A percentile compares a stretch with the other conserved stretches of the same genome.
phyloP scores from a whole-genome alignment of 2,329 filamentous ascomycete species.

The Elsinoe arachidis region DNA sequence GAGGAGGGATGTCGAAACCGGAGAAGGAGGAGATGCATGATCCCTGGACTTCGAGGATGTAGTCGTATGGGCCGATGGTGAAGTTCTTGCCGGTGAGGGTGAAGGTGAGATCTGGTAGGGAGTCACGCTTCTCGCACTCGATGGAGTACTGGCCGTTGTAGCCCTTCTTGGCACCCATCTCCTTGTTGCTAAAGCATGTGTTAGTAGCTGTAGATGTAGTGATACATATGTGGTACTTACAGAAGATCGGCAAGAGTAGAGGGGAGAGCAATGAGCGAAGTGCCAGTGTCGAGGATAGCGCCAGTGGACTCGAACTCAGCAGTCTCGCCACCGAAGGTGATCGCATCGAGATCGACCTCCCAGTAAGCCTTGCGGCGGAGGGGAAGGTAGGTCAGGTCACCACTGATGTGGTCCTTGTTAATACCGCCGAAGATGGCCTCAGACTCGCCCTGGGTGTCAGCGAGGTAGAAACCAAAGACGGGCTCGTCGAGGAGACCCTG shows the following conservation, averaged over 20 bases:
- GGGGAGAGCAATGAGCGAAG: conserved; percentile 92
- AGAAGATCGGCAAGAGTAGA: conserved; percentile 86
- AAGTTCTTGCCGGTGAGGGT: conserved; percentile 87
- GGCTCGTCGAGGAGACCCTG: conserved; percentile 84
- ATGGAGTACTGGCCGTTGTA: conserved; percentile 95
- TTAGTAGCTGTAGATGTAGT: not conserved
- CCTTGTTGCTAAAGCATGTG: conserved; percentile 56
- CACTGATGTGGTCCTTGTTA: conserved; percentile 70
- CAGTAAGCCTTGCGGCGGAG: conserved; percentile 98
- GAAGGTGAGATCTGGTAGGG: conserved; percentile 85
- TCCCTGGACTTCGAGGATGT: conserved; percentile 90
- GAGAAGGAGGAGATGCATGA: conserved; percentile 97
- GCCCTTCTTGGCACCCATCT: conserved; percentile 96
- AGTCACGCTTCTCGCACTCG: conserved; percentile 75
- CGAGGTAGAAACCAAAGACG: conserved; percentile 95
- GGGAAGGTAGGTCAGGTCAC: conserved; percentile 86
- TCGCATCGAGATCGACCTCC: conserved; percentile 93
- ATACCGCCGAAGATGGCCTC: conserved; percentile 86
- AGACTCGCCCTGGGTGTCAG: conserved; percentile 65
- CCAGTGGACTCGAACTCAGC: conserved; percentile 91
- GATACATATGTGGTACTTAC: conserved; percentile 35
- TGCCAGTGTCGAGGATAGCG: conserved; percentile 95
- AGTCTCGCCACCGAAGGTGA: conserved; percentile 75
- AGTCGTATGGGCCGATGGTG: conserved; percentile 79
- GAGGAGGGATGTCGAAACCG: conserved; percentile 79